Conservation (phyloP, 371 early-diverging fungal genomes). For the Mortierella polycephala region DNA sequence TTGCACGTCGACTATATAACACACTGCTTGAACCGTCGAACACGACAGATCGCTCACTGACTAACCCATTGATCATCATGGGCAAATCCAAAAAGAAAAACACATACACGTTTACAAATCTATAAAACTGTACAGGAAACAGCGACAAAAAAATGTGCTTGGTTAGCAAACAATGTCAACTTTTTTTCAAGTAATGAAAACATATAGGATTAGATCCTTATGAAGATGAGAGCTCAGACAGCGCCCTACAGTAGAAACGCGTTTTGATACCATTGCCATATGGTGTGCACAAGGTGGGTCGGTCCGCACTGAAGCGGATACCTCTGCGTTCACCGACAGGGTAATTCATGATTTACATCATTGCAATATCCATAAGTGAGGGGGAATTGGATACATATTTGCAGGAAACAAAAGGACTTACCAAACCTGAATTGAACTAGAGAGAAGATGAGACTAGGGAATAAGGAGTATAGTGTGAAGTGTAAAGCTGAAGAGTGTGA, state of each 20-base stretch:
- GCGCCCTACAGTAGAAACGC: conserved; percentile 32
- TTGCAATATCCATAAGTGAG: conserved; percentile 1
- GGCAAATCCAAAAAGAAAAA: too few species aligned
- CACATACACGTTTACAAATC: too few species aligned
- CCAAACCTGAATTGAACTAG: conserved; percentile 1
- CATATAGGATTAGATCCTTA: background rate
- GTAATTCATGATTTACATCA: conserved; percentile 42
- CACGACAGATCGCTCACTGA: too few species aligned
- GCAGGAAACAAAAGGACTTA: conserved; percentile 2
- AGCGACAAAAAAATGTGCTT: background rate
- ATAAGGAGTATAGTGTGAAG: too few species aligned
- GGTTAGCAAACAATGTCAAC: too few species aligned
- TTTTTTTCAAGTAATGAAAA: background rate
- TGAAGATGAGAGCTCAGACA: conserved; percentile 40
- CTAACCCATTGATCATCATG: too few species aligned
- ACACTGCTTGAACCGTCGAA: too few species aligned
- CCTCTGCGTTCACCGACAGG: conserved; percentile 57
- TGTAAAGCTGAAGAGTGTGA: too few species aligned
- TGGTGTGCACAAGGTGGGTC: conserved; percentile 57
- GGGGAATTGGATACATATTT: background rate
- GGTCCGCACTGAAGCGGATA: conserved; percentile 48
- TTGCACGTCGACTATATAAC: too few species aligned
- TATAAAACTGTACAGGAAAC: too few species aligned
- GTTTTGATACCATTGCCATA: conserved; percentile 54
- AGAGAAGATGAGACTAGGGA: background rate